A percentile compares a stretch with the other conserved stretches of the same genome.
Conservation (phyloP, 805 yeast species). For the Pichia thaimueangensis region DNA sequence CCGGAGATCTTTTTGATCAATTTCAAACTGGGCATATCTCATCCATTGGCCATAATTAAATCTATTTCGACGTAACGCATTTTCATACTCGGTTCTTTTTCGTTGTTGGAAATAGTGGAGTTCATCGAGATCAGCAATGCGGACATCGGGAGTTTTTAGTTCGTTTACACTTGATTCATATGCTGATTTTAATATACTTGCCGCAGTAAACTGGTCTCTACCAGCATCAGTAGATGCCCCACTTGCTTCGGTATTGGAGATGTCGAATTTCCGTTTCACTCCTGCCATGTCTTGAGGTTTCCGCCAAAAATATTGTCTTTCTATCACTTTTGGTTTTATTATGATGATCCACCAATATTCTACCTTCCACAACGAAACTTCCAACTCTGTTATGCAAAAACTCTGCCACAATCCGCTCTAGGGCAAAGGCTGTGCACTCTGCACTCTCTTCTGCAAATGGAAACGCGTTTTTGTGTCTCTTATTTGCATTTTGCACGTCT, state of each 20-base stretch:
- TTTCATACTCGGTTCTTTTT: conserved; percentile 77
- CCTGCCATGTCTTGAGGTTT: conserved; percentile 4
- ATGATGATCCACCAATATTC: too few relatives aligned
- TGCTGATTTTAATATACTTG: conserved; percentile 57
- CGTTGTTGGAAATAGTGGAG: conserved; percentile 66
- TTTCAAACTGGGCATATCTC: conserved; percentile 84
- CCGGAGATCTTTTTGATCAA: conserved; percentile 67
- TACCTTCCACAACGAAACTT: too few relatives aligned
- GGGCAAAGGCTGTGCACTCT: too few relatives aligned
- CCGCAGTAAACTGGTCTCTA: conserved; percentile 51
- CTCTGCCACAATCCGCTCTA: too few relatives aligned
- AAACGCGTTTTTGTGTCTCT: too few relatives aligned
- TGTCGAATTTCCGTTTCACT: conserved; percentile 20
- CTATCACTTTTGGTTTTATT: too few relatives aligned
- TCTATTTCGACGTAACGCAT: conserved; percentile 78
- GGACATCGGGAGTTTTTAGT: conserved; percentile 36
- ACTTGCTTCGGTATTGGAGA: too few relatives aligned
- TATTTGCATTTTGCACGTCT: too few relatives aligned
- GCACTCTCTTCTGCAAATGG: too few relatives aligned
- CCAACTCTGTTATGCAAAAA: too few relatives aligned
- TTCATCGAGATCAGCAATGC: conserved; percentile 73
- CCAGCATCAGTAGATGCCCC: conserved; percentile 40
- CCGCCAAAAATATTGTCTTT: too few relatives aligned
- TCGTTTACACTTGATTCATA: conserved; percentile 41
- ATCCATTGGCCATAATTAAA: conserved; percentile 84